Conservation (phyloP, 768 basidiomycete species). For the Hortiboletus campestris region DNA sequence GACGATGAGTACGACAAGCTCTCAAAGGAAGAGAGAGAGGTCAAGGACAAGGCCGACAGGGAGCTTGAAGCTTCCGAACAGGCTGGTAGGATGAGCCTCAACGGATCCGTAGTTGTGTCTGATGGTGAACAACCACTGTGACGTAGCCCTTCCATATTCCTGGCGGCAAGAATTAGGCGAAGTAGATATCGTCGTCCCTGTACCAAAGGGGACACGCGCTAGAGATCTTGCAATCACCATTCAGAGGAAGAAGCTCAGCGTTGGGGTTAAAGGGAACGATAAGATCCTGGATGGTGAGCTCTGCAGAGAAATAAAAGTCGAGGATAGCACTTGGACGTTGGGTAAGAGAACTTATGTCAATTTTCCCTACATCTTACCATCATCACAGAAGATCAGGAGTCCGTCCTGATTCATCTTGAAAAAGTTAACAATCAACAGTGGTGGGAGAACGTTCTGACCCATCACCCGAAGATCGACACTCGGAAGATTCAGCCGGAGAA, state of each 20-base stretch:
- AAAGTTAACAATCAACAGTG: constrained; percentile 87
- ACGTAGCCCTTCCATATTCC: constrained; percentile 76
- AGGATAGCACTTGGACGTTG: constrained; percentile 96
- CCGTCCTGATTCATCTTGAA: constrained; percentile 75
- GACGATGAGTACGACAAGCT: constrained; percentile 72
- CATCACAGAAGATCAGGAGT: constrained; percentile 69
- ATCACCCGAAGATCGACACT: constrained; percentile 96
- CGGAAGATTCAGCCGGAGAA: constrained; percentile 94
- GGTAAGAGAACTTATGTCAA: constrained; percentile 49
- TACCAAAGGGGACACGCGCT: constrained; percentile 84
- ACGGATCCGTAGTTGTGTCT: constrained; percentile 15
- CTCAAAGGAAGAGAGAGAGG: constrained; percentile 71
- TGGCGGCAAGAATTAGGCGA: constrained; percentile 93
- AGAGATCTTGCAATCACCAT: constrained; percentile 73
- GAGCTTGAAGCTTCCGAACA: constrained; percentile 77
- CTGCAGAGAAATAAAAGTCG: constrained; percentile 90
- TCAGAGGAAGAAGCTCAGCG: constrained; percentile 77
- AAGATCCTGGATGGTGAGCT: constrained; percentile 87
- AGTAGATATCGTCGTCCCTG: constrained; percentile 77
- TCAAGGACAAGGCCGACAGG: constrained; percentile 64
- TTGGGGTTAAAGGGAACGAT: constrained; percentile 83
- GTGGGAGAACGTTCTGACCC: constrained; percentile 97
- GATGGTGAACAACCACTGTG: constrained; percentile 14
- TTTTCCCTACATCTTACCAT: constrained; percentile 6
- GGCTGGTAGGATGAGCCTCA: constrained; percentile 56